phyloP scores from a whole-genome alignment of 495 filamentous ascomycete genomes.

The Neurospora sp. region DNA sequence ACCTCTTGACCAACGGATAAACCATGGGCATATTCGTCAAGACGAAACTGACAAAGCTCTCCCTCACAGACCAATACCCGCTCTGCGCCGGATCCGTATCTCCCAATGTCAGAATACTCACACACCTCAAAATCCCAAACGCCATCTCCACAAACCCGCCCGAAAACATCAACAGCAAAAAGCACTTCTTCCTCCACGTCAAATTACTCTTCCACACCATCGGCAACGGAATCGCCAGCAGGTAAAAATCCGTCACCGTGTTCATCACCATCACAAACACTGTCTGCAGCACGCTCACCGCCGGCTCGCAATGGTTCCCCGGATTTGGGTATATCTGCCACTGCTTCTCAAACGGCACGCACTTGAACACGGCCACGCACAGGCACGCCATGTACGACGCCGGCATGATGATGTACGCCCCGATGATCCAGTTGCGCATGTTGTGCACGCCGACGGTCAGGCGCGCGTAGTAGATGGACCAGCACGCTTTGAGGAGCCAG shows the following conservation, averaged over 20 bases:
- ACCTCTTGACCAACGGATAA: conserved; percentile 32
- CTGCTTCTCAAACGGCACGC: conserved; percentile 38
- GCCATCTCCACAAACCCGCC: conserved; percentile 42
- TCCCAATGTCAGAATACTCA: conserved; percentile 33
- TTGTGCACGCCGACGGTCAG: conserved; percentile 35
- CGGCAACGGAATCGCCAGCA: conserved; percentile 43
- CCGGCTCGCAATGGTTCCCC: conserved; percentile 43
- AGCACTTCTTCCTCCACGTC: conserved; percentile 35
- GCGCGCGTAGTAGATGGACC: conserved; percentile 51
- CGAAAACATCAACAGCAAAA: conserved; percentile 38
- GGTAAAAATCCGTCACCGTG: conserved; percentile 41
- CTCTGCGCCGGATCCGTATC: conserved; percentile 16
- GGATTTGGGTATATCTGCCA: conserved; percentile 50
- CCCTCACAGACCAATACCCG: conserved; percentile 38
- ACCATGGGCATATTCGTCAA: conserved; percentile 45
- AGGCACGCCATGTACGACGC: conserved; percentile 45
- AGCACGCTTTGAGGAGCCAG: conserved; percentile 49
- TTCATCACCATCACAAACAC: conserved; percentile 39
- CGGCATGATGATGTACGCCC: conserved; percentile 43
- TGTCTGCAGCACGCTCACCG: conserved; percentile 34
- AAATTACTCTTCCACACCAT: conserved; percentile 42
- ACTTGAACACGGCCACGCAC: conserved; percentile 43
- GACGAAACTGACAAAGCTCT: conserved; percentile 43
- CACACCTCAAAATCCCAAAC: conserved; percentile 33
- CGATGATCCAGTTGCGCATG: conserved; percentile 32